Conservation (phyloP, 1,284 basidiomycete genomes). For the Marasmius oreades region DNA sequence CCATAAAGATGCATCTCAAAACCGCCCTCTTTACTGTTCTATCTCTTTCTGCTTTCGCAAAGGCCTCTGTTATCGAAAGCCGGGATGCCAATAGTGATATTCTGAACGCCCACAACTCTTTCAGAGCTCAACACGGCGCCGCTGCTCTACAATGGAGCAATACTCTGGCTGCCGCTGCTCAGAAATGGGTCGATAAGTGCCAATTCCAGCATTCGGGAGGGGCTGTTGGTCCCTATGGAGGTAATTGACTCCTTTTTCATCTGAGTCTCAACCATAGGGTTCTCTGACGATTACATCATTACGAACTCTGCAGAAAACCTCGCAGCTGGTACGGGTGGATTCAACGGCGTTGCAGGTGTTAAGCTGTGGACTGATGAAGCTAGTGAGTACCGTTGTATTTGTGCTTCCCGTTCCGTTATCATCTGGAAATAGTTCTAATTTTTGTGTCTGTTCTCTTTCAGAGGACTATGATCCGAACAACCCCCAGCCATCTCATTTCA, state of each 20-base stretch:
- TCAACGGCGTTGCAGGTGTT: constrained; percentile 33
- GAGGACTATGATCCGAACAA: constrained; percentile 39
- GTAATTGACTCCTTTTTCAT: constrained; percentile 21
- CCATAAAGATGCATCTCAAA: no score
- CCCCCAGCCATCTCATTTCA: constrained; percentile 45
- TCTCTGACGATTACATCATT: not conserved
- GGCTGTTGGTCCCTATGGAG: constrained; percentile 39
- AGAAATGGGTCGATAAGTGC: constrained; percentile 44
- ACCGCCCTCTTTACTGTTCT: not conserved
- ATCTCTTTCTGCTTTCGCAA: not conserved
- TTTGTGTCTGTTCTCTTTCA: no score
- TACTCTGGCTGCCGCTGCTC: constrained; percentile 37
- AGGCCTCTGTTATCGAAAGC: not conserved
- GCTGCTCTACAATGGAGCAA: constrained; percentile 39
- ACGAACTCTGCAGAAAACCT: constrained; percentile 37
- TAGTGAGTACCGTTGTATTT: constrained; percentile 18
- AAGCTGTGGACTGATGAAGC: constrained; percentile 43
- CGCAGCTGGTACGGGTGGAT: constrained; percentile 39
- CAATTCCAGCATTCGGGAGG: constrained; percentile 45
- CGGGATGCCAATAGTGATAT: constrained; percentile 16
- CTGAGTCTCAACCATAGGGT: not conserved
- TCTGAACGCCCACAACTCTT: constrained; percentile 42
- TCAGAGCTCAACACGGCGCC: constrained; percentile 43
- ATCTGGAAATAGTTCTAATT: no score
- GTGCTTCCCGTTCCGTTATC: not conserved